Percentiles rank a stretch among this genome's conserved stretches.
These are phyloP conservation scores for Francoa sonchifolia DNA, from an alignment of 441 rosid genomes.

Conservation along the genomic window DNA sequence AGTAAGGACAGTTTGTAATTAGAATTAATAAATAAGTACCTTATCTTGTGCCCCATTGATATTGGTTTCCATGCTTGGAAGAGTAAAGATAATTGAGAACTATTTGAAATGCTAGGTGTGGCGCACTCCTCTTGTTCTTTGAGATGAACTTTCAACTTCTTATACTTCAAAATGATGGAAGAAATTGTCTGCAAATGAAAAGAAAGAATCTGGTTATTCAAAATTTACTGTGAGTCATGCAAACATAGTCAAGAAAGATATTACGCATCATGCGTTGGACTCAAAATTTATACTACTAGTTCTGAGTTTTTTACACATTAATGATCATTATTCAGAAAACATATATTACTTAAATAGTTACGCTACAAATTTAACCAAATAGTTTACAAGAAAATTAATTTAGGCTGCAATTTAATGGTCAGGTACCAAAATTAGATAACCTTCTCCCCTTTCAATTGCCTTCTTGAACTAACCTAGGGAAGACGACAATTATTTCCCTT, in stretches of 20 bases:
- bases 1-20: too few species aligned
- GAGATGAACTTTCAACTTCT: slow-evolving; percentile 40
- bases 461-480: too few species aligned
- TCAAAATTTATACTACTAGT: neutral
- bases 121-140: slow-evolving; percentile 17
- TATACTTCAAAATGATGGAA: slow-evolving; percentile 57
- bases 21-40: slow-evolving; percentile 24
- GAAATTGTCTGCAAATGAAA: slow-evolving; percentile 50
- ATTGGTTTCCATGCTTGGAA: slow-evolving; percentile 94
- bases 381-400: too few species aligned
- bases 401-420: too few species aligned
- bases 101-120: slow-evolving; percentile 12
- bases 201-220: neutral
- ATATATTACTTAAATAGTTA: too few species aligned
- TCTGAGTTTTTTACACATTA: too few species aligned
- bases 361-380: too few species aligned
- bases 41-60: slow-evolving; percentile 68
- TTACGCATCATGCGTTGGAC: neutral
- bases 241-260: neutral
- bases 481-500: too few species aligned
- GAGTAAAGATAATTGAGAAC: slow-evolving; percentile 34
- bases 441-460: too few species aligned
- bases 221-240: neutral
- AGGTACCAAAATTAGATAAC: too few species aligned
- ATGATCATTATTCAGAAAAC: too few species aligned